Evolutionary conservation across 1,284 basidiomycete genomes (phyloP).

Genomic region (Melampsora americana): DNA sequence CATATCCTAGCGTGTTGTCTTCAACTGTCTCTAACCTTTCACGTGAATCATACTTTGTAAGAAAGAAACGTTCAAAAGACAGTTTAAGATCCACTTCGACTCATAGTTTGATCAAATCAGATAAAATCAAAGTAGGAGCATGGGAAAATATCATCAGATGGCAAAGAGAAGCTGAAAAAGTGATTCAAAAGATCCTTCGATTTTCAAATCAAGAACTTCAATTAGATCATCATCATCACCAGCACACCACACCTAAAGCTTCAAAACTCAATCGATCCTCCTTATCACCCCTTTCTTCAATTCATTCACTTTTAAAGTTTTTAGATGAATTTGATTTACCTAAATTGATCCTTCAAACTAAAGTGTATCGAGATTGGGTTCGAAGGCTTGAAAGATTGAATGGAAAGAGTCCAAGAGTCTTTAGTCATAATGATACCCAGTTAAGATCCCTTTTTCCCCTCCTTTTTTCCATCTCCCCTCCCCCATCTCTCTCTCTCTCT

Average conservation of each 20-base stretch:
- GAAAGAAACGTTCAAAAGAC: slow-evolving; percentile 5
- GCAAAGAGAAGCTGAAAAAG: slow-evolving; percentile 53
- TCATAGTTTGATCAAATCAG: slow-evolving; percentile 12
- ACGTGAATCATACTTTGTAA: background rate
- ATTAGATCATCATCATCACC: no score
- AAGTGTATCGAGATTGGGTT: slow-evolving; percentile 53
- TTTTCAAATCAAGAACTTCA: background rate
- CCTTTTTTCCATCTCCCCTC: no score
- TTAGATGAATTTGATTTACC: slow-evolving; percentile 54
- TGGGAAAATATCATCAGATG: slow-evolving; percentile 53
- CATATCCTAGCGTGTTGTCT: slow-evolving; percentile 44
- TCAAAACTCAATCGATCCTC: no score
- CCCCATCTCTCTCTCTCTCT: no score
- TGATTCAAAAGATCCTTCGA: slow-evolving; percentile 51
- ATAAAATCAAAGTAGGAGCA: slow-evolving; percentile 47
- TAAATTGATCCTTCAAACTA: slow-evolving; percentile 52
- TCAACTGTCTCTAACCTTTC: slow-evolving; percentile 44
- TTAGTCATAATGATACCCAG: slow-evolving; percentile 42
- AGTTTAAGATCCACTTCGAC: background rate
- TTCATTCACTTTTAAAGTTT: background rate
- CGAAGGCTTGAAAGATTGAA: slow-evolving; percentile 47
- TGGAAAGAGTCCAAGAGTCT: slow-evolving; percentile 28
- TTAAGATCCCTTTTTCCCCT: no score
- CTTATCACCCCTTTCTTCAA: slow-evolving; percentile 16
- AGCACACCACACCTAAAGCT: no score